Evolutionary conservation across 495 filamentous ascomycete species (phyloP), one percentile per base, ranked within the genome.

Genomic region (Penicillium antarcticum): DNA sequence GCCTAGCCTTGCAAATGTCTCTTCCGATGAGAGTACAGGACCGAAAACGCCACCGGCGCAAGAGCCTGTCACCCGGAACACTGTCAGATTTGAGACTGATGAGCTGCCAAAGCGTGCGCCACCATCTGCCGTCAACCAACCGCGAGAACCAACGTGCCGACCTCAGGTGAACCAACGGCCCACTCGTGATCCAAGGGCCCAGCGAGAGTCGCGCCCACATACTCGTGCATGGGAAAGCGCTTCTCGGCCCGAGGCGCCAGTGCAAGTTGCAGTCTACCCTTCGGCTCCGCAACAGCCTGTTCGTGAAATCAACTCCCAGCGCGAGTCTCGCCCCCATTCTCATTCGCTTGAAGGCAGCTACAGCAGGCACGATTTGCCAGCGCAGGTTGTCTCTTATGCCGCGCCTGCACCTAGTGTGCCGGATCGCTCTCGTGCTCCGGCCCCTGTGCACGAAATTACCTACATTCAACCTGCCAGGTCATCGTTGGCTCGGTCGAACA

Each of bases 11-110:
- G 57, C 52, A 3, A 59, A 57, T 31, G 49, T 57, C n/a, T 67
- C 67, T 26, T 75, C 74, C 7, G 66, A 72, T 24, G 68, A 71
- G 17, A 70, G 68, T 48, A 54, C 57, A 49, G 69, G 60, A 18
- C 70, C 62, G 18, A 47, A 38, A 14, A 77, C 73, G 14, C 73
- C 75, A 35, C 58, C 60, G 6, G 49, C 45, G 12, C 54, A 63
- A 26, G 58, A 64, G 47, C 61, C 61, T 5, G 39, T 45, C 36
- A 42, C 45, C 3, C 56, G 59, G n/a, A 58, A 46, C 37, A 48
- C 43, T 23, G 37, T 43, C 16, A 36, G 17, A 18, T 45, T 56
- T 14, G 37, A 45, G 14, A 36, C 41, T 3, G 40, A 19, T 31
- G 35, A 38, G 4, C 42, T 17, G 3, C 39, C 33, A 18, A 38